A percentile compares a stretch with the other conserved stretches of the same genome.
Conservation (phyloP, 1,139 yeast species). For the Maudiozyma humilis region DNA sequence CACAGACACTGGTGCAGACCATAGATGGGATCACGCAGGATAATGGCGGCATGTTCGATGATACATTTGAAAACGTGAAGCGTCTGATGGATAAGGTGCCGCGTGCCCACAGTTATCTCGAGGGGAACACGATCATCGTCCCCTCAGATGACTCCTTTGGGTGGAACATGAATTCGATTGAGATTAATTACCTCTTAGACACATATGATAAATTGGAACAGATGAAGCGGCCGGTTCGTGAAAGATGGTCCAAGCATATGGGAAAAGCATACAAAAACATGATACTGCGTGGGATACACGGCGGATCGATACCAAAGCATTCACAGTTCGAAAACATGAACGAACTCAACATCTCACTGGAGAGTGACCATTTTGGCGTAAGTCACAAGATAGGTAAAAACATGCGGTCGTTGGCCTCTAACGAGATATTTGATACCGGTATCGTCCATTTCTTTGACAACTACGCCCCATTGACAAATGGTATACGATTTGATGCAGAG, state of each 20-base stretch:
- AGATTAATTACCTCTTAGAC: constrained; percentile 39
- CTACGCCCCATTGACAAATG: constrained; percentile 32
- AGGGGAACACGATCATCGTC: constrained; percentile 33
- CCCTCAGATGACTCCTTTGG: constrained; percentile 39
- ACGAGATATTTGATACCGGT: constrained; percentile 50
- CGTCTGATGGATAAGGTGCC: background rate
- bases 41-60: background rate
- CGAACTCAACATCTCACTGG: constrained; percentile 22
- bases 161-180: constrained; percentile 36
- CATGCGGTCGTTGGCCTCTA: constrained; percentile 32
- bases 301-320: constrained; percentile 15
- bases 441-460: constrained; percentile 50
- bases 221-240: constrained; percentile 11
- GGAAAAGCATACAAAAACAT: constrained; percentile 15
- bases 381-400: constrained; percentile 19
- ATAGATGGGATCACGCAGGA: constrained; percentile 4
- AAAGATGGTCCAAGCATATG: constrained; percentile 33
- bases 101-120: constrained; percentile 4
- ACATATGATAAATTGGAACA: constrained; percentile 14
- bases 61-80: background rate
- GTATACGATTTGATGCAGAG: constrained; percentile 52
- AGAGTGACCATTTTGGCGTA: constrained; percentile 30
- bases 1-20: constrained; percentile 7
- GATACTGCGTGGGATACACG: constrained; percentile 19
- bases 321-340: constrained; percentile 20